phyloP scores from a whole-genome alignment of 73 alveolate genomes.

The Paramecium octaurelia region DNA sequence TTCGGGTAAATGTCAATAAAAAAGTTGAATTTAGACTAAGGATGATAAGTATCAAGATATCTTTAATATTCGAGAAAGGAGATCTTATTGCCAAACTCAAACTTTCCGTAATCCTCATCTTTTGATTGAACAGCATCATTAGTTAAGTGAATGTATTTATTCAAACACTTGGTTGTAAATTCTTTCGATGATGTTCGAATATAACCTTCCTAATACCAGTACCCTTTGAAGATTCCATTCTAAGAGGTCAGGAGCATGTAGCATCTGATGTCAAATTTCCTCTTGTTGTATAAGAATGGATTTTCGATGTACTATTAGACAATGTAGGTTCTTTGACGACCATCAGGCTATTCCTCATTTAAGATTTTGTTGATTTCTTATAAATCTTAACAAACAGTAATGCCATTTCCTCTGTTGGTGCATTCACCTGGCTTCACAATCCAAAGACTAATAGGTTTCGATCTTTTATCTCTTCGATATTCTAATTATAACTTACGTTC shows the following conservation, averaged over 20 bases:
- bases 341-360: slow-evolving; percentile 50
- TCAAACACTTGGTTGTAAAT: slow-evolving; percentile 61
- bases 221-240: slow-evolving; percentile 72
- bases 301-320: slow-evolving; percentile 71
- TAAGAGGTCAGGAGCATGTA: slow-evolving; percentile 64
- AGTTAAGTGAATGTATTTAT: slow-evolving; percentile 70
- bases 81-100: slow-evolving; percentile 69
- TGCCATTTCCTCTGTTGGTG: slow-evolving; percentile 85
- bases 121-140: slow-evolving; percentile 74
- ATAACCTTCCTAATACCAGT: slow-evolving; percentile 74
- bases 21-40: slow-evolving; percentile 57
- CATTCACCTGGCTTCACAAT: slow-evolving; percentile 91
- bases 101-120: slow-evolving; percentile 72
- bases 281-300: slow-evolving; percentile 68
- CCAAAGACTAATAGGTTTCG: slow-evolving; percentile 69
- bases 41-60: slow-evolving; percentile 53
- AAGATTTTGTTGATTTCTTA: slow-evolving; percentile 65
- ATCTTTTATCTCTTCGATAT: slow-evolving; percentile 10
- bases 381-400: slow-evolving; percentile 60
- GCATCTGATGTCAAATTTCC: slow-evolving; percentile 76
- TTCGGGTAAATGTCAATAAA: slow-evolving; percentile 61
- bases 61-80: slow-evolving; percentile 69
- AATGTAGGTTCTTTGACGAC: slow-evolving; percentile 59
- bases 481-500: slow-evolving; percentile 42
- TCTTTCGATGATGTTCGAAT: slow-evolving; percentile 73